Percentiles rank a stretch among this genome's conserved stretches.
These are phyloP conservation scores for Amanita jacksonii DNA, from an alignment of 768 basidiomycete species.

Conservation along the genomic window DNA sequence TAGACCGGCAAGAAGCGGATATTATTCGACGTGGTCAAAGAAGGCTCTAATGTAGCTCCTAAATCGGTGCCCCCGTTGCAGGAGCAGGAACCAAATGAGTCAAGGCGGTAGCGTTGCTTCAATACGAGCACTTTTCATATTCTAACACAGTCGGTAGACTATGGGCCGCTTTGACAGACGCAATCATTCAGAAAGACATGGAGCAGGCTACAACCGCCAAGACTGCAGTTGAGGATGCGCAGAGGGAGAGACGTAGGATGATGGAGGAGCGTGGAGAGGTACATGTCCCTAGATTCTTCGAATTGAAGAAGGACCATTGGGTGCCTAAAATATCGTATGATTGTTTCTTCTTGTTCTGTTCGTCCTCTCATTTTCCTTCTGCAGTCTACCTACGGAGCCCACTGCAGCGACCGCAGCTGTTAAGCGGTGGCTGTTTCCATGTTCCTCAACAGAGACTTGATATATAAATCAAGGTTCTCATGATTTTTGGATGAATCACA, in stretches of 20 bases:
- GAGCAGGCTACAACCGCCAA: conserved; percentile 90
- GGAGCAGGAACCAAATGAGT: conserved; percentile 88
- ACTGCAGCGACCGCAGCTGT: conserved; percentile 56
- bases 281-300: conserved; percentile 78
- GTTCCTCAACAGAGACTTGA: conserved; percentile 3
- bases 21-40: conserved; percentile 76
- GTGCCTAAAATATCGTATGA: conserved; percentile 68
- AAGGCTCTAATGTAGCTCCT: conserved; percentile 63
- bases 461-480: not conserved
- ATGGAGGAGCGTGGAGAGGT: conserved; percentile 65
- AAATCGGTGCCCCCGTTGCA: conserved; percentile 82
- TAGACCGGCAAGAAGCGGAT: conserved; percentile 64
- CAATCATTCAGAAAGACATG: conserved; percentile 86
- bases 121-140: too few species aligned
- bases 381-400: conserved; percentile 64
- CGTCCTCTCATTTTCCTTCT: conserved; percentile 9
- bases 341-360: not conserved
- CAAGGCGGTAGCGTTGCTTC: conserved; percentile 50
- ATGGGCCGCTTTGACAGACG: conserved; percentile 78
- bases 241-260: conserved; percentile 68
- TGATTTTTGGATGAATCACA: not conserved
- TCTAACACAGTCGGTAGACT: conserved; percentile 50
- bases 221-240: conserved; percentile 81
- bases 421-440: conserved; percentile 70
- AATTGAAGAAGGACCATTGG: conserved; percentile 68